Evolutionary conservation across 2,329 filamentous ascomycete genomes (phyloP), one percentile per base, ranked within the genome.

Genomic region (Claviceps maximensis): DNA sequence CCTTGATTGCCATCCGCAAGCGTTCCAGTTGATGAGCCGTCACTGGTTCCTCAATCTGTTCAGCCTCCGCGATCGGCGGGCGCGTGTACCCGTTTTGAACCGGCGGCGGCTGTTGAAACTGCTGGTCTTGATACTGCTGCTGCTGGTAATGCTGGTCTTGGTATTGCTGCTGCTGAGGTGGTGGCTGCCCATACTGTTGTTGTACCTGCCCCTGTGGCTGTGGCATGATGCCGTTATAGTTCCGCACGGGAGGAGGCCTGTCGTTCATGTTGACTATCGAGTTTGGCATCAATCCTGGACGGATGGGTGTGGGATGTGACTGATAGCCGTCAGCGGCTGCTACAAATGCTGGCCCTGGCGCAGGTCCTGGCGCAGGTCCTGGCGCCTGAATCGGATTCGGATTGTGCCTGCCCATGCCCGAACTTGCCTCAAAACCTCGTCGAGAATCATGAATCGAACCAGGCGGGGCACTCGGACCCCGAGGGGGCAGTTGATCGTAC

Each of bases 1-100:
- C 74, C 64, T 86, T 87, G 57, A 86, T 83, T 7, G 74, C 71
- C 60, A 80, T 79, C 33, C 87, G 83, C 9, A 97, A 71, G 23
- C 77, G 76, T 59, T 94, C 86, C 8, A 98, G 74, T 64, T 95
- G 87, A 45, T 86, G 80, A 2, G 78, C 71, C 0, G 90, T 95
- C 4, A 97, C 84, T 0, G 85, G 59, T 40, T 69, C 63, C n/a
- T 61, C 54, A 19, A 52, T 17, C 7, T 19, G 46, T 6, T 40
- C 55, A 13, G 45, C 21, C 25, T 56, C 55, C 6, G 51, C 44
- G 13, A 45, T 49, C 15, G 38, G 47, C 10, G 45, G 47, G 33
- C 51, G 48, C n/a, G 51, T 51, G 3, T 15, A 40, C 25, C 50
- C 19, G 27, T 25, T 23, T 8, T 25, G 54, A 17, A 23, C 15